phyloP scores from a whole-genome alignment of 2,329 filamentous ascomycete species.

The Tolypocladium album region DNA sequence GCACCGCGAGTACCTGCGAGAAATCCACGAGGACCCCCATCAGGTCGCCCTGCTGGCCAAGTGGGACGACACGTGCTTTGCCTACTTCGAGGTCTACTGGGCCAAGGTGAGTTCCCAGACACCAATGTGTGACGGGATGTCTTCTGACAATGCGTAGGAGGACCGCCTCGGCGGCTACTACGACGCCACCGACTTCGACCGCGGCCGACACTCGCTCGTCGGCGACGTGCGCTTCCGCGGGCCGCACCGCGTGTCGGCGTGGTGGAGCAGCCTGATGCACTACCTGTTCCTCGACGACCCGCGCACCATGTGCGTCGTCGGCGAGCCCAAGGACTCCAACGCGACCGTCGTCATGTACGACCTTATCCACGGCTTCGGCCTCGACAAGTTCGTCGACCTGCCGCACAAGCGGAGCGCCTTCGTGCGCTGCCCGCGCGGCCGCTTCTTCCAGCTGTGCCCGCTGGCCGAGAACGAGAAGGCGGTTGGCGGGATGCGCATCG shows the following conservation, averaged over 20 bases:
- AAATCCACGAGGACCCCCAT: conserved; percentile 61
- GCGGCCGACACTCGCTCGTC: conserved; percentile 47
- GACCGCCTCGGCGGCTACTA: conserved; percentile 47
- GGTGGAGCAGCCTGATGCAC: conserved; percentile 53
- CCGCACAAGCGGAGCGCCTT: conserved; percentile 62
- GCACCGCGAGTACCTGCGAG: conserved; percentile 60
- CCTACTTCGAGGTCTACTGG: conserved; percentile 77
- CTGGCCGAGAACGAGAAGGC: conserved; percentile 45
- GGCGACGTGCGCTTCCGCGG: conserved; percentile 50
- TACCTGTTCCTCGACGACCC: conserved; percentile 52
- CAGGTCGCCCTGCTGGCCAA: conserved; percentile 58
- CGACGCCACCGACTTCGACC: conserved; percentile 43
- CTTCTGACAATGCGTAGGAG: conserved; percentile 25
- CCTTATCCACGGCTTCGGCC: conserved; percentile 59
- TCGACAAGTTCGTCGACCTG: conserved; percentile 63
- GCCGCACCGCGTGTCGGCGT: conserved; percentile 48
- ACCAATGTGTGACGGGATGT: too few species aligned
- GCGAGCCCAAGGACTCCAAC: conserved; percentile 64
- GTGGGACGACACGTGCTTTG: conserved; percentile 61
- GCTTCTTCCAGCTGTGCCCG: conserved; percentile 60
- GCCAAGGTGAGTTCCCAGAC: conserved; percentile 33
- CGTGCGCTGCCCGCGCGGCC: conserved; percentile 51
- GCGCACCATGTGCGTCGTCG: conserved; percentile 45
- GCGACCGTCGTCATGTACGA: conserved; percentile 64
- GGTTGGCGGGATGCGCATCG: conserved; percentile 41